Evolutionary conservation across 345 rosid species (phyloP).

Genomic region (Dipteronia sinensis): DNA sequence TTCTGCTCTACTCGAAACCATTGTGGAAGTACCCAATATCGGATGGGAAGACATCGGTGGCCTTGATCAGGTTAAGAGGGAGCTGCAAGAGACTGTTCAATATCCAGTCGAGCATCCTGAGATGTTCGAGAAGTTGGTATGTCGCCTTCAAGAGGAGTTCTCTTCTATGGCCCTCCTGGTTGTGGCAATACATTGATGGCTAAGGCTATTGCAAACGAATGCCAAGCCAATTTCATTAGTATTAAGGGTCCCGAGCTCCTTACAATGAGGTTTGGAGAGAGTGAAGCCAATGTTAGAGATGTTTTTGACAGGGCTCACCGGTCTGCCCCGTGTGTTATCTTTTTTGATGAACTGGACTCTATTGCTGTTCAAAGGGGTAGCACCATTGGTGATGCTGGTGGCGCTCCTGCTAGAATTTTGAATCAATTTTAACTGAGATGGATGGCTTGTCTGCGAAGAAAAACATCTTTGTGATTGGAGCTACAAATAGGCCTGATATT

Average conservation of each 20-base stretch:
- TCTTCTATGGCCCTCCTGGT: slow-evolving; percentile 12
- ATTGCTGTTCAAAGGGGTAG: too few relatives aligned
- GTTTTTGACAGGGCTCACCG: neutral
- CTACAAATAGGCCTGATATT: slow-evolving; percentile 22
- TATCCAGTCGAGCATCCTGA: slow-evolving; percentile 17
- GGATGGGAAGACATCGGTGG: slow-evolving; percentile 5
- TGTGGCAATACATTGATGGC: slow-evolving; percentile 9
- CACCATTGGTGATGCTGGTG: too few relatives aligned
- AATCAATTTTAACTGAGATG: too few relatives aligned
- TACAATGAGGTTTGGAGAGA: slow-evolving; percentile 2
- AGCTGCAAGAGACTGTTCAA: slow-evolving; percentile 15
- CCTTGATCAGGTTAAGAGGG: too few relatives aligned
- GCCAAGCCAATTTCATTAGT: slow-evolving; percentile 15
- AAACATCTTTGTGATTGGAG: slow-evolving; percentile 14
- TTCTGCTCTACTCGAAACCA: neutral
- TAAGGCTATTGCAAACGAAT: slow-evolving; percentile 14
- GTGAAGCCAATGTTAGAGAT: slow-evolving; percentile 3
- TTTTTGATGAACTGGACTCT: neutral
- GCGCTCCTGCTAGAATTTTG: too few relatives aligned
- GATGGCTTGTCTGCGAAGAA: too few relatives aligned
- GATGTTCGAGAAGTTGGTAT: slow-evolving; percentile 10
- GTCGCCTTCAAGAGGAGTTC: slow-evolving; percentile 17
- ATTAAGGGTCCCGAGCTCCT: slow-evolving; percentile 14
- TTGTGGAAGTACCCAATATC: slow-evolving; percentile 1
- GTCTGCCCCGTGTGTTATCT: neutral